phyloP scores from a whole-genome alignment of 2,329 filamentous ascomycete species.

The Paecilomyces fulvus region DNA sequence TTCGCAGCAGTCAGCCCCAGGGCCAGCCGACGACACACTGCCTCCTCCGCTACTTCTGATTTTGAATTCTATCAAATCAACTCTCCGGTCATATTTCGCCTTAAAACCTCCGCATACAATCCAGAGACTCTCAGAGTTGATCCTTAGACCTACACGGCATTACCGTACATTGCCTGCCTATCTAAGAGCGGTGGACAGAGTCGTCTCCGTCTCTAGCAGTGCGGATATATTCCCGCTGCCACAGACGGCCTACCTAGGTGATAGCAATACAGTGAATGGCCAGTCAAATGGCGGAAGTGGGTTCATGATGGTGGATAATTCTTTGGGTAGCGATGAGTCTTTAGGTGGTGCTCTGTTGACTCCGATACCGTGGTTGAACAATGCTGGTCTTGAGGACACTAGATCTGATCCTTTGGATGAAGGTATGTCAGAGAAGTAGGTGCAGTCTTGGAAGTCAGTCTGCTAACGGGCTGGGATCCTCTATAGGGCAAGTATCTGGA shows the following conservation, averaged over 20 bases:
- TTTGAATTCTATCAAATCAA: conserved; percentile 50
- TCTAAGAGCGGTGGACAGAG: conserved; percentile 81
- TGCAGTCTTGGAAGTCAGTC: neutral
- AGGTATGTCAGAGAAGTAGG: conserved; percentile 7
- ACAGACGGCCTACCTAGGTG: conserved; percentile 9
- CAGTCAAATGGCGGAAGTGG: conserved; percentile 31
- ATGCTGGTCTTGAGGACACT: conserved; percentile 22
- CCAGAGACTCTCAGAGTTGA: conserved; percentile 81
- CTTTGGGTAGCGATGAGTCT: conserved; percentile 74
- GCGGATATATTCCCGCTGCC: conserved; percentile 73
- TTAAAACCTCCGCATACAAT: conserved; percentile 80
- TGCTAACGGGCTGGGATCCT: neutral
- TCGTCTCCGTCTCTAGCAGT: conserved; percentile 80
- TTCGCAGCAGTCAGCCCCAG: conserved; percentile 36
- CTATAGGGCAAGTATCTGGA: conserved; percentile 30
- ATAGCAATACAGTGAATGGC: conserved; percentile 46
- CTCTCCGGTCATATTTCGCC: conserved; percentile 59
- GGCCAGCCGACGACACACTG: conserved; percentile 42
- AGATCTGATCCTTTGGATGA: conserved; percentile 8
- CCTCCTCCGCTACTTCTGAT: conserved; percentile 58
- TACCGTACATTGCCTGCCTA: conserved; percentile 78
- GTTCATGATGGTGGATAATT: conserved; percentile 25
- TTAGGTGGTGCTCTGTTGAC: conserved; percentile 85
- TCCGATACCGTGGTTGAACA: conserved; percentile 79
- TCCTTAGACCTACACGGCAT: conserved; percentile 66